Conservation (phyloP, 2,329 filamentous ascomycete species). For the Davidsoniella australis region DNA sequence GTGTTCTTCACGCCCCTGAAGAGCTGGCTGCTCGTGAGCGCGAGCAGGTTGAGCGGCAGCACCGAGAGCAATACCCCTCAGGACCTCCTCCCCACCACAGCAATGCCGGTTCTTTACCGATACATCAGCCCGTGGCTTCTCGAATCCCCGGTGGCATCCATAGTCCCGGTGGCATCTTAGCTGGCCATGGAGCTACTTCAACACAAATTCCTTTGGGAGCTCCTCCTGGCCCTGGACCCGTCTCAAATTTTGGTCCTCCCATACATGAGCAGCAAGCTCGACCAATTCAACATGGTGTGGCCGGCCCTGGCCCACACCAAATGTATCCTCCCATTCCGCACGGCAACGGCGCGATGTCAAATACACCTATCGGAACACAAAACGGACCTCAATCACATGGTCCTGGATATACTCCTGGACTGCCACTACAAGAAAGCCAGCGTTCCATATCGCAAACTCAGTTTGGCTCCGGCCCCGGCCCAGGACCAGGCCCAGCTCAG, state of each 20-base stretch:
- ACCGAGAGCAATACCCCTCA: conserved; percentile 49
- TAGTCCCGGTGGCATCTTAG: conserved; percentile 75
- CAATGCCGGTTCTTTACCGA: conserved; percentile 71
- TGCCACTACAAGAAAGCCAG: conserved; percentile 25
- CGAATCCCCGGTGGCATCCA: conserved; percentile 69
- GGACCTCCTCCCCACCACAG: conserved; percentile 69
- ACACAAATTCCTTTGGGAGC: conserved; percentile 35
- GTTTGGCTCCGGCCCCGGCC: conserved; percentile 6
- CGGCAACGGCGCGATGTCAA: conserved; percentile 31
- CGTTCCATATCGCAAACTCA: conserved; percentile 12
- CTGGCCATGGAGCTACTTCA: conserved; percentile 47
- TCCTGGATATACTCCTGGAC: background rate
- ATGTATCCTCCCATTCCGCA: conserved; percentile 40
- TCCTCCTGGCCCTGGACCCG: conserved; percentile 27
- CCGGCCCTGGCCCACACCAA: conserved; percentile 31
- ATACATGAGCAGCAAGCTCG: conserved; percentile 32
- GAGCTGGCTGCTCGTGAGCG: conserved; percentile 28
- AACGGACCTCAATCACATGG: conserved; percentile 30
- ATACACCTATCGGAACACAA: conserved; percentile 36
- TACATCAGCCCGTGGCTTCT: conserved; percentile 86
- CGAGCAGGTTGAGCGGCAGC: conserved; percentile 36
- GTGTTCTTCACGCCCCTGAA: conserved; percentile 29
- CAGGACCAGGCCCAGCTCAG: background rate
- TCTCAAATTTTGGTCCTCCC: conserved; percentile 36
- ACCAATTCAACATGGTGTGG: conserved; percentile 32